Conservation (phyloP, 2,329 filamentous ascomycete genomes). For the Aspergillus texensis region DNA sequence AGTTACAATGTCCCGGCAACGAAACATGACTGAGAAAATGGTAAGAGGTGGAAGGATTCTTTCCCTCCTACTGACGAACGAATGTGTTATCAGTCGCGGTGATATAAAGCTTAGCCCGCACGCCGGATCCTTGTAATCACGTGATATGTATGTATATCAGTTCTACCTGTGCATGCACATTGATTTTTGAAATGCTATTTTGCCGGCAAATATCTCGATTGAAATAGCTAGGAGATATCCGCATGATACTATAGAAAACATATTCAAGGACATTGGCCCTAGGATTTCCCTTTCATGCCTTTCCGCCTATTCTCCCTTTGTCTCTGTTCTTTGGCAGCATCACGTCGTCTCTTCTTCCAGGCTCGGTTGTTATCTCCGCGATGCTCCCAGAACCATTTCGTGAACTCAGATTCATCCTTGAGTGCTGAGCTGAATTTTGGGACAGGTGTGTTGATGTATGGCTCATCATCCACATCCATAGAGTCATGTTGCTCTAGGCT, state of each 20-base stretch:
- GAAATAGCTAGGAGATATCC: background rate
- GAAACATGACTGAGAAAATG: constrained; percentile 23
- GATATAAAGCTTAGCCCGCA: background rate
- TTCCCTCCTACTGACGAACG: background rate
- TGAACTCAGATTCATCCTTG: constrained; percentile 58
- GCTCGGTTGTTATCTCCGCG: constrained; percentile 54
- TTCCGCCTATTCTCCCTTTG: constrained; percentile 61
- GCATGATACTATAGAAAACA: background rate
- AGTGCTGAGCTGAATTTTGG: constrained; percentile 21
- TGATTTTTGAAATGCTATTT: background rate
- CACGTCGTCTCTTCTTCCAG: constrained; percentile 59
- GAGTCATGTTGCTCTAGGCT: constrained; percentile 19
- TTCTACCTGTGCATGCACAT: no score
- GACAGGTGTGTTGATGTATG: constrained; percentile 27
- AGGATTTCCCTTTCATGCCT: constrained; percentile 44
- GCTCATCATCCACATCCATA: constrained; percentile 28
- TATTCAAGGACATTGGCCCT: background rate
- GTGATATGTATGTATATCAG: background rate
- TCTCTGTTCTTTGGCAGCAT: constrained; percentile 62
- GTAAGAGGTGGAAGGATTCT: background rate
- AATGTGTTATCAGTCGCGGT: background rate
- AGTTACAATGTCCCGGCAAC: constrained; percentile 13
- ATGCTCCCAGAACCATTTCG: constrained; percentile 63
- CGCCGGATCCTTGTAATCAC: background rate
- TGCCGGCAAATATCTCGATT: background rate